These are phyloP conservation scores for Pseudogymnoascus sp. DNA, from an alignment of 2,329 filamentous ascomycete species.

Conservation along the genomic window DNA sequence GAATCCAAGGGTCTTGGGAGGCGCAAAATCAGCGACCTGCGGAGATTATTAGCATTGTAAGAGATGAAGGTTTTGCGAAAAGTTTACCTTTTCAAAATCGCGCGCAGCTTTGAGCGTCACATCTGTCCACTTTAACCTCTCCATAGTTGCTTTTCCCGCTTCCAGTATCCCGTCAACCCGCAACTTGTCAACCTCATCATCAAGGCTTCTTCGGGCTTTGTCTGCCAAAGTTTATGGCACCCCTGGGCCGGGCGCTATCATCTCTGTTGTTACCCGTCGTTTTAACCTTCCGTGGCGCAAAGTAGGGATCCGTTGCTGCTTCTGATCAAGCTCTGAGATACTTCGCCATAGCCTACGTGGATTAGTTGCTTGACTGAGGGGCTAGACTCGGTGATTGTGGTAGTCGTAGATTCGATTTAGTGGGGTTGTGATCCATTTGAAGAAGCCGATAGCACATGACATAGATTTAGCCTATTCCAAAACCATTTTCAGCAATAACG, in stretches of 20 bases:
- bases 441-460: background rate
- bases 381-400: background rate
- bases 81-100: background rate
- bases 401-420: background rate
- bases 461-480: background rate
- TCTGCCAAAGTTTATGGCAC: background rate
- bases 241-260: background rate
- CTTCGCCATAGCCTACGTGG: background rate
- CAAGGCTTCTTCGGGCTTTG: background rate
- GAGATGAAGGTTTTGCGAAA: background rate
- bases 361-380: background rate
- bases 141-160: background rate
- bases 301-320: background rate
- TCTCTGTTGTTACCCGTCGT: background rate
- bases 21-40: background rate
- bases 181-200: background rate
- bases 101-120: background rate
- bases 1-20: background rate
- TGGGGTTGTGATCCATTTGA: background rate
- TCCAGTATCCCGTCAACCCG: background rate
- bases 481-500: background rate
- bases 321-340: background rate
- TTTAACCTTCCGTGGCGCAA: background rate
- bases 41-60: background rate
- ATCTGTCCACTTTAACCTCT: background rate